Conservation (phyloP, 768 basidiomycete species). For the Amanita exitialis region DNA sequence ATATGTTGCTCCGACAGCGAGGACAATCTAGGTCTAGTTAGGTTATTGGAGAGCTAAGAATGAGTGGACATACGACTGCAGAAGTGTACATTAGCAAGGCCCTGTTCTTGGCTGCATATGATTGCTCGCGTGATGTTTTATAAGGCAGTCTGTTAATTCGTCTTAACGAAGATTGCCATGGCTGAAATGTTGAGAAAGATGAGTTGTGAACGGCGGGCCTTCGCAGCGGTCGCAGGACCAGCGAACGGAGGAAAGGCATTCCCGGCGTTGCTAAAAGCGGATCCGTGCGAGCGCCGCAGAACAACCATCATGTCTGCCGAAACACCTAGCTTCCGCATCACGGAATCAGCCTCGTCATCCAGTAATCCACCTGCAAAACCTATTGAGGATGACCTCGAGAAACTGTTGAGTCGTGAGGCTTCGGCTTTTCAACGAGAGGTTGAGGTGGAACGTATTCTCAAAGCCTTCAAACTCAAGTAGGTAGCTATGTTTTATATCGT, state of each 20-base stretch:
- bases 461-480: slow-evolving; percentile 94
- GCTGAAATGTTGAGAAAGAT: neutral
- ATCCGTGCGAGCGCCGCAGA: neutral
- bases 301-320: slow-evolving; percentile 1
- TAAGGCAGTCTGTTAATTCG: neutral
- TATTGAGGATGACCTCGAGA: slow-evolving; percentile 60
- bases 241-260: neutral
- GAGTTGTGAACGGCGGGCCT: neutral
- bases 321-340: slow-evolving; percentile 1
- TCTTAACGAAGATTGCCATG: neutral
- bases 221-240: neutral
- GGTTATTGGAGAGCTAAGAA: neutral
- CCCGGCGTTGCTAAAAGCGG: neutral
- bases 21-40: slow-evolving; percentile 33
- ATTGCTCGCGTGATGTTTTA: slow-evolving; percentile 19
- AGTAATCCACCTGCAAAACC: slow-evolving; percentile 3
- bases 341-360: slow-evolving; percentile 10
- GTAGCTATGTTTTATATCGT: slow-evolving; percentile 15
- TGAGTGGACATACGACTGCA: slow-evolving; percentile 51
- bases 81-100: slow-evolving; percentile 77
- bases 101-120: slow-evolving; percentile 53
- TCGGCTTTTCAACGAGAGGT: slow-evolving; percentile 81
- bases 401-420: slow-evolving; percentile 69
- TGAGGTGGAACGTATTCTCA: slow-evolving; percentile 86
- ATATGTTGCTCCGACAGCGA: slow-evolving; percentile 82